A percentile compares a stretch with the other conserved stretches of the same genome.
Evolutionary conservation across 2,329 filamentous ascomycete species (phyloP).

Genomic region (Westerdykella aurantiaca): DNA sequence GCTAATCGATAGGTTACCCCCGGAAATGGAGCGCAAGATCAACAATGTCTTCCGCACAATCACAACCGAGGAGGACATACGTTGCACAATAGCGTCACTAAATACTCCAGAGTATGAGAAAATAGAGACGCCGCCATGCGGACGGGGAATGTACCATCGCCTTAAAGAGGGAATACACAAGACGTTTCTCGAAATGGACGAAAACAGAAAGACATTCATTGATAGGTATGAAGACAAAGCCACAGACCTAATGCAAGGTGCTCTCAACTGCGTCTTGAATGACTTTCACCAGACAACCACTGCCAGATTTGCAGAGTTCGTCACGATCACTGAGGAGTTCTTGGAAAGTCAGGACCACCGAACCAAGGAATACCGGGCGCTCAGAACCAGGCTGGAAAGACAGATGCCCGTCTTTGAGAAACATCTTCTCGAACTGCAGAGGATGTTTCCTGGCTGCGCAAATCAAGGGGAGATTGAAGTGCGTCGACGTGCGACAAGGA

Average conservation of each 20-base stretch:
- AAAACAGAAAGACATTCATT: neutral
- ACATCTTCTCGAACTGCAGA: too few species aligned
- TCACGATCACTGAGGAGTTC: neutral
- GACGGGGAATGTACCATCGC: neutral
- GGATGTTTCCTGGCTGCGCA: too few species aligned
- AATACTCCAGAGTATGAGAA: neutral
- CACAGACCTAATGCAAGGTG: neutral
- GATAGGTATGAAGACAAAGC: neutral
- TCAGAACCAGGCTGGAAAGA: too few species aligned
- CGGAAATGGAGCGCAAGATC: too few species aligned
- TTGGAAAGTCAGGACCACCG: neutral
- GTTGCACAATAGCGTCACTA: constrained; percentile 1
- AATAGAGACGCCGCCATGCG: neutral
- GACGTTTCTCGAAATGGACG: neutral
- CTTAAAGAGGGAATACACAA: neutral
- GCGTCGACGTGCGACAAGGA: too few species aligned
- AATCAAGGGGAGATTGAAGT: too few species aligned
- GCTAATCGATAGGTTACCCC: too few species aligned
- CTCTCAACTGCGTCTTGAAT: neutral
- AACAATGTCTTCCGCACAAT: too few species aligned
- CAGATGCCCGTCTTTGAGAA: too few species aligned
- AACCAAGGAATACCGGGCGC: too few species aligned
- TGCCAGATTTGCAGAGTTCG: neutral
- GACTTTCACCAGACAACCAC: neutral
- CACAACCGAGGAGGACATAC: constrained; percentile 3